Percentiles rank a stretch among this genome's conserved stretches.
phyloP scores from a whole-genome alignment of 306 rosid genomes.

The Cajanus cajan region DNA sequence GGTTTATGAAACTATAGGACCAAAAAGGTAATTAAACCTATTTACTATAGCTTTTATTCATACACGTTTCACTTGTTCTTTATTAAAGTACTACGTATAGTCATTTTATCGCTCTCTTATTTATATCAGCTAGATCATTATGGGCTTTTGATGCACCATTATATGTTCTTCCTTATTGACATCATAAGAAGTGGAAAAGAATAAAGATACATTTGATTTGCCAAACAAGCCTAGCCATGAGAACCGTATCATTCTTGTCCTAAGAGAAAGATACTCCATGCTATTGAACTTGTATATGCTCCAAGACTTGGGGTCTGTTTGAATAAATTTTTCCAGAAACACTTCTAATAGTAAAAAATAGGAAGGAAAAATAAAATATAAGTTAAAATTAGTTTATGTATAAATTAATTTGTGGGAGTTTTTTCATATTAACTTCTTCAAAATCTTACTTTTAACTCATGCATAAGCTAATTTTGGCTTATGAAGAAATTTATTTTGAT shows the following conservation, averaged over 20 bases:
- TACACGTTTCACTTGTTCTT: not conserved
- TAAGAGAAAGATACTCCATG: not conserved
- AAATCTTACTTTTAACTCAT: no score
- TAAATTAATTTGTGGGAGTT: no score
- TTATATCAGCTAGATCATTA: not conserved
- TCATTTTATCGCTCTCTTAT: not conserved
- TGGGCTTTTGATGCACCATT: not conserved
- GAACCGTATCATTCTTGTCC: not conserved
- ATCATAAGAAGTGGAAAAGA: not conserved
- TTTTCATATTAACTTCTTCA: no score
- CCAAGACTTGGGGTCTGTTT: no score
- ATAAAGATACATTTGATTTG: not conserved
- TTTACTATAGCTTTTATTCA: not conserved
- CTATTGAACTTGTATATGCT: not conserved
- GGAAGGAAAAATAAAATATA: no score
- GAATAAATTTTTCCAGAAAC: no score
- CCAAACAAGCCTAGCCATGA: not conserved
- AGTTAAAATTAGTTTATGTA: no score
- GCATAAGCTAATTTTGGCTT: no score
- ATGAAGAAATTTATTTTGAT: no score
- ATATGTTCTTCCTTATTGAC: not conserved
- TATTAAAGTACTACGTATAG: not conserved
- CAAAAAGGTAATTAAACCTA: no score
- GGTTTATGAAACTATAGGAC: no score
- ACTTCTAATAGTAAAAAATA: no score